Evolutionary conservation across 345 rosid genomes (phyloP).

Genomic region (Eucalyptus globulus): DNA sequence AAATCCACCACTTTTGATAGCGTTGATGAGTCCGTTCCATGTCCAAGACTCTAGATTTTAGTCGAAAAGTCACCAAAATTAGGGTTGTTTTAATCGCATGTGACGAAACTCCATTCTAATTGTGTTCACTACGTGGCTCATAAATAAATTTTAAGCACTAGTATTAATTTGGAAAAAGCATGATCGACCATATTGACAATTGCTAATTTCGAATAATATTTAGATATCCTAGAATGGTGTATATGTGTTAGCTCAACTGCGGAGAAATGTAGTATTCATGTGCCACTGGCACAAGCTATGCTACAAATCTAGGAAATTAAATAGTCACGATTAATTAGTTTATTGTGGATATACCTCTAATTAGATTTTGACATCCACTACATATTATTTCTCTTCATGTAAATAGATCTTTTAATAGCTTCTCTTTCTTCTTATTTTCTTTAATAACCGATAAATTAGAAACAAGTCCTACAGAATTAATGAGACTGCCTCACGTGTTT

Average conservation of each 20-base stretch:
- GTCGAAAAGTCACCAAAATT: neutral
- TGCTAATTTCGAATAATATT: neutral
- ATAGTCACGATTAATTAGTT: neutral
- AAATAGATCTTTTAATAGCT: neutral
- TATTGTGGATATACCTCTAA: neutral
- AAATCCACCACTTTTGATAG: neutral
- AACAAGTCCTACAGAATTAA: neutral
- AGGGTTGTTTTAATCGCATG: neutral
- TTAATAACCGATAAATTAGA: neutral
- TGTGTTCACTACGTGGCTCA: neutral
- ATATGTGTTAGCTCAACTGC: neutral
- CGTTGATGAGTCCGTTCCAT: neutral
- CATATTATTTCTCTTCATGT: neutral
- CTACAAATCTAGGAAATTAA: neutral
- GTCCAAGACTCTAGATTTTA: neutral
- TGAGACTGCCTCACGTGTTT: neutral
- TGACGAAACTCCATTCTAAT: neutral
- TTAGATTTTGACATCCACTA: neutral
- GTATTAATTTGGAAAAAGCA: neutral
- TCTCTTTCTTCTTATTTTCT: neutral
- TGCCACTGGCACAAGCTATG: neutral
- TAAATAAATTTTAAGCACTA: neutral
- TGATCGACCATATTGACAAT: neutral
- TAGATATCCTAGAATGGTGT: neutral
- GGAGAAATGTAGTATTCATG: neutral